phyloP scores from a whole-genome alignment of 2,329 filamentous ascomycete genomes.

The Apiospora arundinis region DNA sequence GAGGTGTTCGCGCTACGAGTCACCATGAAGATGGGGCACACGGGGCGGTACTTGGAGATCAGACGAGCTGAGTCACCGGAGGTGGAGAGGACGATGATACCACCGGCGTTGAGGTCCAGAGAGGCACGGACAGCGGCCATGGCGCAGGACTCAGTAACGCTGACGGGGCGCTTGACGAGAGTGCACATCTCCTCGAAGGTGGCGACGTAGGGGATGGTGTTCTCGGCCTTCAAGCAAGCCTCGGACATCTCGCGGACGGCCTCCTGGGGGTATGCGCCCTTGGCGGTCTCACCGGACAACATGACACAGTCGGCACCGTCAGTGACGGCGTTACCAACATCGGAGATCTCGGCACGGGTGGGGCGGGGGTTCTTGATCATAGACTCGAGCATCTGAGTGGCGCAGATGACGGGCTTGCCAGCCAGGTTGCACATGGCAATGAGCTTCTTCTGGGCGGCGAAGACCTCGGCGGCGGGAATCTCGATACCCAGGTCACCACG shows the following conservation, averaged over 20 bases:
- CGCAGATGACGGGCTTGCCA: constrained; percentile 98
- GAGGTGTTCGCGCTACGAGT: constrained; percentile 85
- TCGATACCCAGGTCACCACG: constrained; percentile 98
- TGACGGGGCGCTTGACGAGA: constrained; percentile 81
- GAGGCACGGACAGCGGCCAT: constrained; percentile 97
- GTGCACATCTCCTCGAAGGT: constrained; percentile 95
- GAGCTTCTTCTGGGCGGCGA: constrained; percentile 99
- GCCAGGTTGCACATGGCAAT: constrained; percentile 99
- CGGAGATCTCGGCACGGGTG: constrained; percentile 96
- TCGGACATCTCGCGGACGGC: constrained; percentile 98
- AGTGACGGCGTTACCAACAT: constrained; percentile 97
- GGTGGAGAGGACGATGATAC: constrained; percentile 94
- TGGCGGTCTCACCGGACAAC: constrained; percentile 98
- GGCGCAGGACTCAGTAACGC: constrained; percentile 90
- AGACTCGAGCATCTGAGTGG: constrained; percentile 99
- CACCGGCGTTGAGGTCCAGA: constrained; percentile 94
- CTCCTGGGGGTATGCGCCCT: constrained; percentile 92
- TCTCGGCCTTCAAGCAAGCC: constrained; percentile 94
- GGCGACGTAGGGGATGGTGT: constrained; percentile 95
- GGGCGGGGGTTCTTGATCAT: constrained; percentile 99
- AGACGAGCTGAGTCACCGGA: constrained; percentile 94
- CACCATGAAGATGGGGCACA: constrained; percentile 99
- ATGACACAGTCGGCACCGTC: constrained; percentile 99
- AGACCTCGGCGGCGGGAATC: constrained; percentile 97
- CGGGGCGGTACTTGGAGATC: constrained; percentile 96